Base-by-base conservation (phyloP, 2,329 filamentous ascomycete species). In the Bipolaris bicolor region DNA sequence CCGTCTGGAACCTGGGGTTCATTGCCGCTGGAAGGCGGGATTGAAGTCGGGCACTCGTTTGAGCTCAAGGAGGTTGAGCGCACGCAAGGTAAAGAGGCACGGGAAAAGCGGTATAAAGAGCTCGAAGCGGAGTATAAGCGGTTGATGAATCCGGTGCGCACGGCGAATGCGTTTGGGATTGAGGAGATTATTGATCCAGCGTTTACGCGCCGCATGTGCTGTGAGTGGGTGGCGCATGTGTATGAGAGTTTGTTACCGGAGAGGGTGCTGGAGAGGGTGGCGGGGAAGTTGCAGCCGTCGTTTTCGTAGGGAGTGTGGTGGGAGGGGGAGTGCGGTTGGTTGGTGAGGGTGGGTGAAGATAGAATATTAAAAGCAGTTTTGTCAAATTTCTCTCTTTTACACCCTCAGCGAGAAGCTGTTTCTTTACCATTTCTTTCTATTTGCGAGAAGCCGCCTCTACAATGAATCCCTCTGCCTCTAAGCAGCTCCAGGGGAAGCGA, bases 151-250 rank as follows among this genome's bases (percentile, higher is more conserved):
- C 86, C 86, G 0, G 84, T 88, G 1, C 76, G 86, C 15, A 88
- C 85, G 3, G 86, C 86, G 11, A 87, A 88, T 73, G 80, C 82
- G 10, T 88, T 88, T 71, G 84, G 84, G 0, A 79, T 88, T 0
- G 85, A 88, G 71, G 86, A 88, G 70, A 88, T 88, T 44, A 83
- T 88, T 39, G 86, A 88, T 73, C 86, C 86, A 4, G 84, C 83
- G 31, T 78, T 81, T 56, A 88, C 86, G 3, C 78, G 86, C 49
- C 70, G 72, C n/a, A 72, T 87, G 7, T 81, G 83, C 36, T 83
- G 79, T 58, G 78, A 81, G 34, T 88, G 86, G 86, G 73, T 80
- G 3, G 75, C 69, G 52, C 82, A 86, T 72, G 78, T 86, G 24
- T 88, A 86, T 70, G 79, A 82, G 39, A 75, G 71, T n/a, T 72